phyloP scores from a whole-genome alignment of 2,329 filamentous ascomycete genomes.

The Fusarium miscanthi region DNA sequence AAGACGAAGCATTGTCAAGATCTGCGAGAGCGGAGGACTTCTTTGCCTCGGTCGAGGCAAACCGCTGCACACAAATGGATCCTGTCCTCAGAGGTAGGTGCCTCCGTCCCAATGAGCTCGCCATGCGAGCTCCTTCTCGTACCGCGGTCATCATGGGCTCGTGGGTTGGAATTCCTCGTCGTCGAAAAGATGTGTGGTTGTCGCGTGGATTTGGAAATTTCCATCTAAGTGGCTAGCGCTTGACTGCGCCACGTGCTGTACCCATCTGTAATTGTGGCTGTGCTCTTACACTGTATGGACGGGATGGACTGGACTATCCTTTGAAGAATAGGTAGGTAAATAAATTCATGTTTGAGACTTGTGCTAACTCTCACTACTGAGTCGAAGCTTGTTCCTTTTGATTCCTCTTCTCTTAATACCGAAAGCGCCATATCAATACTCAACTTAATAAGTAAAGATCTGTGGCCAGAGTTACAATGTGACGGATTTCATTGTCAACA shows the following conservation, averaged over 20 bases:
- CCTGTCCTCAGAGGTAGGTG: constrained; percentile 43
- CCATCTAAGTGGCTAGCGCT: constrained; percentile 42
- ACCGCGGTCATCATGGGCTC: constrained; percentile 53
- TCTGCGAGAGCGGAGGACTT: constrained; percentile 56
- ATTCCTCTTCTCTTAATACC: neutral
- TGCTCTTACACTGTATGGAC: neutral
- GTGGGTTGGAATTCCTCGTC: constrained; percentile 28
- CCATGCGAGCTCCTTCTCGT: constrained; percentile 54
- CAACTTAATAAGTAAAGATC: neutral
- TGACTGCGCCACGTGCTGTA: constrained; percentile 38
- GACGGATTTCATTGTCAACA: neutral
- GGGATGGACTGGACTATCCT: neutral
- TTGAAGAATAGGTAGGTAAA: neutral
- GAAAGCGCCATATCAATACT: neutral
- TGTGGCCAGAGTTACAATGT: neutral
- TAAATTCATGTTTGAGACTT: neutral
- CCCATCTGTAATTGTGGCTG: neutral
- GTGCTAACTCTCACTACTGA: neutral
- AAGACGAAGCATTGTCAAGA: constrained; percentile 63
- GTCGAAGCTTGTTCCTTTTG: neutral
- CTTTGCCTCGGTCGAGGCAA: constrained; percentile 59
- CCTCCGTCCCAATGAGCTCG: constrained; percentile 47
- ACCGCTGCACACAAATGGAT: constrained; percentile 51
- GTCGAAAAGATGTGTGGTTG: constrained; percentile 37
- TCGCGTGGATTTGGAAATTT: constrained; percentile 50